These are phyloP conservation scores for Uronychia setigera DNA, from an alignment of 73 alveolate genomes.

Conservation along the genomic window DNA sequence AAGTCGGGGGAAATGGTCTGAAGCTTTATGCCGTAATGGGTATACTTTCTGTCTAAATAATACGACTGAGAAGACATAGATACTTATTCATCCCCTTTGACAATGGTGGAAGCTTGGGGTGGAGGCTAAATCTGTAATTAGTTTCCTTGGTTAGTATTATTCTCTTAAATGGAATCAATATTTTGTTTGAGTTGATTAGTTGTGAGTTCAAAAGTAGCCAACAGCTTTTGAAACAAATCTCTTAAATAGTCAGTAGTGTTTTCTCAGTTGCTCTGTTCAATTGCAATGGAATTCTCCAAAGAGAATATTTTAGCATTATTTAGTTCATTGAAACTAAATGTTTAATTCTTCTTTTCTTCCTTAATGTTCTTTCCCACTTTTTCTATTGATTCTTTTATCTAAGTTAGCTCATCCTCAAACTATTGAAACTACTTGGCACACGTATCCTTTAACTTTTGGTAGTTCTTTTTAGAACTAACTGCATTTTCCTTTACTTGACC, in stretches of 20 bases:
- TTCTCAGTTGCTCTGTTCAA: not conserved
- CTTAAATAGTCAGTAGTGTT: not conserved
- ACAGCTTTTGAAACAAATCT: not conserved
- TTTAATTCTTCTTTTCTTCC: not conserved
- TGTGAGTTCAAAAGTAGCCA: not conserved
- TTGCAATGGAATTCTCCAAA: not conserved
- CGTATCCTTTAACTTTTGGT: not conserved
- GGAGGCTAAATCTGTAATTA: too few species aligned
- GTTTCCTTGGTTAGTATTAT: not conserved
- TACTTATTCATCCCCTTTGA: too few species aligned
- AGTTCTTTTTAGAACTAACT: not conserved
- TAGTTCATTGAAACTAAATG: too few species aligned
- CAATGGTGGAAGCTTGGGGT: too few species aligned
- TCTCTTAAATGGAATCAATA: not conserved
- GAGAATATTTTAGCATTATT: not conserved
- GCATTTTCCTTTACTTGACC: not conserved
- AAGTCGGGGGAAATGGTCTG: not conserved
- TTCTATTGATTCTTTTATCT: not conserved
- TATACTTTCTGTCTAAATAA: not conserved
- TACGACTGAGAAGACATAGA: not conserved
- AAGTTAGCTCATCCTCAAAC: not conserved
- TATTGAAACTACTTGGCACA: not conserved
- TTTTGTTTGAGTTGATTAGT: not conserved
- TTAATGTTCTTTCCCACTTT: not conserved
- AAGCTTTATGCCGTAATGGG: not conserved